Evolutionary conservation across 768 basidiomycete species (phyloP).

Genomic region (Daedaleopsis sinensis): DNA sequence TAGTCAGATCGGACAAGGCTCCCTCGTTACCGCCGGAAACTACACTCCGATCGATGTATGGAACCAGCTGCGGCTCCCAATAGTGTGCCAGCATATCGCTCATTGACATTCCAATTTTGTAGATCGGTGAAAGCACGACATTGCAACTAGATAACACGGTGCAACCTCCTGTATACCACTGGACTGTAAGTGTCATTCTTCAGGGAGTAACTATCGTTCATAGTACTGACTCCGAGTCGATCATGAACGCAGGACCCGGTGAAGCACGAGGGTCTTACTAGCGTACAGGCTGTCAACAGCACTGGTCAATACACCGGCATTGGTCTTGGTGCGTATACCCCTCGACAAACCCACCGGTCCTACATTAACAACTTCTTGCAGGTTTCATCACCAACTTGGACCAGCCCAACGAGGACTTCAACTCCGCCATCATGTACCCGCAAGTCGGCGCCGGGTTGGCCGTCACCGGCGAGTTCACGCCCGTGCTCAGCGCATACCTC

Average conservation of each 20-base stretch:
- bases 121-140: conserved; percentile 4
- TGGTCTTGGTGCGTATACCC: background rate
- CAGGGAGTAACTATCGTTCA: background rate
- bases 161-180: conserved; percentile 2
- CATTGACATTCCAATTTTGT: background rate
- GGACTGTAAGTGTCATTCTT: background rate
- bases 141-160: background rate
- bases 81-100: background rate
- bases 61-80: too few relatives aligned
- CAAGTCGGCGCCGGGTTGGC: conserved; percentile 2
- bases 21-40: conserved; percentile 8
- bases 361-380: background rate
- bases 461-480: conserved; percentile 9
- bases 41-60: conserved; percentile 9
- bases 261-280: background rate
- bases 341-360: background rate
- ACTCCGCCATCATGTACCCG: background rate
- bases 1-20: background rate
- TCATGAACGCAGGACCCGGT: conserved; percentile 2
- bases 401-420: conserved; percentile 1
- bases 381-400: conserved; percentile 7
- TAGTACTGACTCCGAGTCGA: background rate
- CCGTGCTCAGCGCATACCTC: conserved; percentile 12
- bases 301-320: background rate
- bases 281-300: conserved; percentile 6